A percentile compares a stretch with the other conserved stretches of the same genome.
Evolutionary conservation across 345 rosid species (phyloP).

Genomic region (Eucalyptus urophylla): DNA sequence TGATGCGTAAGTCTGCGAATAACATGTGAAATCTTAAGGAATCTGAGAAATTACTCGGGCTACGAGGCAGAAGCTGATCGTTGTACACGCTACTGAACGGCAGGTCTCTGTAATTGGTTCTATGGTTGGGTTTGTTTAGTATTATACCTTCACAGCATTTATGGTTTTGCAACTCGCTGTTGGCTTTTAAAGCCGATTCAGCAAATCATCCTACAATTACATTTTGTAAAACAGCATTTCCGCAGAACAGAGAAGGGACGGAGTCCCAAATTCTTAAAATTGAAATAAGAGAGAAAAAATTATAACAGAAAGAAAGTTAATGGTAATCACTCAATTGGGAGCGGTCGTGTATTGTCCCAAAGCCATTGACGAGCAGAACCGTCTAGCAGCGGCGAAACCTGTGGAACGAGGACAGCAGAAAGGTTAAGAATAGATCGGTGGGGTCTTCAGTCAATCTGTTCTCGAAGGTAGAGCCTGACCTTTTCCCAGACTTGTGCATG

Average conservation of each 20-base stretch:
- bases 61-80: background rate
- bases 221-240: background rate
- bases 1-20: background rate
- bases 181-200: background rate
- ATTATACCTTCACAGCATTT: background rate
- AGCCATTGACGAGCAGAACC: slow-evolving; percentile 77
- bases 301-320: background rate
- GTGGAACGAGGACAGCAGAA: background rate
- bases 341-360: slow-evolving; percentile 64
- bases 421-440: background rate
- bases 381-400: slow-evolving; percentile 84
- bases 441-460: background rate
- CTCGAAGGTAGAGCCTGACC: slow-evolving; percentile 17
- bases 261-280: background rate
- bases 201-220: background rate
- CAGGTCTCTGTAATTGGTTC: background rate
- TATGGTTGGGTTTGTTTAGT: background rate
- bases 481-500: slow-evolving; percentile 90
- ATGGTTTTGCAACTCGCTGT: background rate
- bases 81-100: background rate
- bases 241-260: background rate
- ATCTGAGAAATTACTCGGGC: background rate
- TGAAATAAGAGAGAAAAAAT: background rate
- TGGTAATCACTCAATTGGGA: slow-evolving; percentile 23
- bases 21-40: background rate